phyloP scores from a whole-genome alignment of 2,329 filamentous ascomycete genomes.

The Fusarium longipes region DNA sequence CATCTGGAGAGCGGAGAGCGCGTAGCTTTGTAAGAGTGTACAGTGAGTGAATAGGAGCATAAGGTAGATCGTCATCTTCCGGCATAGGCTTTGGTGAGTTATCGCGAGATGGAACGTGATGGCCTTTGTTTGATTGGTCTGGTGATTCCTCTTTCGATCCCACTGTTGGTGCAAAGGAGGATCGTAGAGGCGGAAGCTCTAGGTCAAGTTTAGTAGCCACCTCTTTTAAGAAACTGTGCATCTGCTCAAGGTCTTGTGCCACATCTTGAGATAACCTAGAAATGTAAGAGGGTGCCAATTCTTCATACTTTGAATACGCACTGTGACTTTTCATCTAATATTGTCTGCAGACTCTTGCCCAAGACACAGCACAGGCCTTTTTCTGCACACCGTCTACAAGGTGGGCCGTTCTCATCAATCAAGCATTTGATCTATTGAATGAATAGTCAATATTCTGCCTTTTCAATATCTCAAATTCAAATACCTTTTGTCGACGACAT shows the following conservation, averaged over 20 bases:
- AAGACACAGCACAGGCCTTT: slow-evolving; percentile 53
- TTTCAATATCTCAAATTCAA: not conserved
- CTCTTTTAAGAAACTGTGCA: slow-evolving; percentile 41
- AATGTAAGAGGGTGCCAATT: not conserved
- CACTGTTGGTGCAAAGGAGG: slow-evolving; percentile 28
- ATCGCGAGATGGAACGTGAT: slow-evolving; percentile 32
- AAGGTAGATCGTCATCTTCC: slow-evolving; percentile 52
- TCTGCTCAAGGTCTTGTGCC: slow-evolving; percentile 42
- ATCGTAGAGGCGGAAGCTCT: slow-evolving; percentile 38
- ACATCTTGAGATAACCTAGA: slow-evolving; percentile 32
- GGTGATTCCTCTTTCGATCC: slow-evolving; percentile 39
- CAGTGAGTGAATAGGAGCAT: slow-evolving; percentile 54
- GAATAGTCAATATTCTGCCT: not conserved
- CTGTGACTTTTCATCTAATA: slow-evolving; percentile 56
- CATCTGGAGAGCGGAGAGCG: slow-evolving; percentile 51
- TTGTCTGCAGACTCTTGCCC: slow-evolving; percentile 56
- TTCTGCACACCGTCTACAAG: slow-evolving; percentile 53
- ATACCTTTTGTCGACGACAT: slow-evolving; percentile 56
- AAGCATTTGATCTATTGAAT: slow-evolving; percentile 53
- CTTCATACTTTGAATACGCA: slow-evolving; percentile 23
- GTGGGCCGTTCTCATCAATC: slow-evolving; percentile 55
- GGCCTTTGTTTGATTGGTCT: not conserved
- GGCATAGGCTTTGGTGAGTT: slow-evolving; percentile 45
- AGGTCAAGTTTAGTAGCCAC: slow-evolving; percentile 42
- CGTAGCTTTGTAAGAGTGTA: slow-evolving; percentile 54